Percentiles rank a stretch among this genome's conserved stretches.
Conservation (phyloP, 768 basidiomycete genomes). For the Coprinopsis marcescibilis region DNA sequence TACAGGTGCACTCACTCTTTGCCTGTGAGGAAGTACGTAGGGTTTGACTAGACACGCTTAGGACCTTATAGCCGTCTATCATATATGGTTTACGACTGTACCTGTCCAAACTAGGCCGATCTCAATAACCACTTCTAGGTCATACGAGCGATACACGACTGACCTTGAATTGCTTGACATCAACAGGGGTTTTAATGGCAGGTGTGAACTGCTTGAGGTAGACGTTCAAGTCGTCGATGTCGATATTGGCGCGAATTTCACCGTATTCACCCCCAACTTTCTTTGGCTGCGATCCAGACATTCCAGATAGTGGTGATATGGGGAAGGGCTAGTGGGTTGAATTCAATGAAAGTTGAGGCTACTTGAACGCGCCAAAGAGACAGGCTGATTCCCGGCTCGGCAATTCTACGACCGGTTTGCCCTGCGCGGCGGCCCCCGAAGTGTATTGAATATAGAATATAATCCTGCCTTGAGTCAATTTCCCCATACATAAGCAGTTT, state of each 20-base stretch:
- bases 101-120: slow-evolving; percentile 74
- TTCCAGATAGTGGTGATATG: too few species aligned
- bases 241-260: slow-evolving; percentile 63
- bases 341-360: too few species aligned
- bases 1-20: slow-evolving; percentile 41
- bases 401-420: too few species aligned
- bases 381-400: too few species aligned
- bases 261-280: slow-evolving; percentile 75
- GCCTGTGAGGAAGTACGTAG: slow-evolving; percentile 91
- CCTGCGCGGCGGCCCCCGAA: too few species aligned
- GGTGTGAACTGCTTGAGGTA: slow-evolving; percentile 58
- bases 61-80: neutral
- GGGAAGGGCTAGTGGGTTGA: too few species aligned
- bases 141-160: slow-evolving; percentile 19
- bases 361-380: too few species aligned
- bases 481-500: too few species aligned
- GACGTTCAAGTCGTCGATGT: slow-evolving; percentile 53
- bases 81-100: slow-evolving; percentile 26
- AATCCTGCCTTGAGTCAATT: too few species aligned
- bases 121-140: neutral
- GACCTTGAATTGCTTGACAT: slow-evolving; percentile 92
- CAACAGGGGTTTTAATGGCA: slow-evolving; percentile 56
- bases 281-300: slow-evolving; percentile 24
- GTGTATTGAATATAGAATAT: too few species aligned
- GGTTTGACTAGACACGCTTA: slow-evolving; percentile 66